Base-by-base conservation (phyloP, 257 asterid species). In the Coffea canephora region DNA sequence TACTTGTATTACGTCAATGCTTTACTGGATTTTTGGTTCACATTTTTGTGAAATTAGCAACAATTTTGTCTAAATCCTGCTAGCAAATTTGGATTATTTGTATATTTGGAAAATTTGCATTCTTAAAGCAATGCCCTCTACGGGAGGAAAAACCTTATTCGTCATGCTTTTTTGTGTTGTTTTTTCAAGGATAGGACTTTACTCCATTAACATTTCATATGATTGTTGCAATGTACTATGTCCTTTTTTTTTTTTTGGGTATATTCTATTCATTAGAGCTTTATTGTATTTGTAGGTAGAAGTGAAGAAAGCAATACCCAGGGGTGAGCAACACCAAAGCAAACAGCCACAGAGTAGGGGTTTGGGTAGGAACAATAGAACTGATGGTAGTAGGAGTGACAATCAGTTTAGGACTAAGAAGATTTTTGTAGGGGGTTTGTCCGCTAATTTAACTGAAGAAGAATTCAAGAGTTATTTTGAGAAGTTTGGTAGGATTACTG, bases 221-320 rank as follows among this genome's bases (percentile, higher is more conserved):
- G 5, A n/a, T 69, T 16, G n/a, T 39, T 19, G 13, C 23, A 36
- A 69, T 1, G n/a, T 36, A 55, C 13, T 68, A 23, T 68, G 45
- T 8, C 1, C 27, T n/a, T 19, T 23, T 39, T 45, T 59, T 1
- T n/a, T 10, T 41, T 45, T n/a, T n/a, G n/a, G 27, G 43, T 16
- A 0, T 57, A 64, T 64, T 49, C 0, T 74, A 19, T 77, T 36
- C 72, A 4, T 73, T 73, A 45, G 52, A 6, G n/a, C 5, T 76
- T 74, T 69, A 45, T 7, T 39, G 31, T 48, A 71, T 73, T 59
- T 77, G 72, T 82, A 95, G 99, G 99, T 95, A 78, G 97, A 95
- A 49, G 98, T 95, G 88, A 95, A 93, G 87, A 91, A 91, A 82
- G 99, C 98, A 59, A 91, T 93, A 85, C 98, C 99, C 18, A 91